These are phyloP conservation scores for Neofusicoccum parvum DNA, from an alignment of 2,329 filamentous ascomycete species.

Conservation along the genomic window DNA sequence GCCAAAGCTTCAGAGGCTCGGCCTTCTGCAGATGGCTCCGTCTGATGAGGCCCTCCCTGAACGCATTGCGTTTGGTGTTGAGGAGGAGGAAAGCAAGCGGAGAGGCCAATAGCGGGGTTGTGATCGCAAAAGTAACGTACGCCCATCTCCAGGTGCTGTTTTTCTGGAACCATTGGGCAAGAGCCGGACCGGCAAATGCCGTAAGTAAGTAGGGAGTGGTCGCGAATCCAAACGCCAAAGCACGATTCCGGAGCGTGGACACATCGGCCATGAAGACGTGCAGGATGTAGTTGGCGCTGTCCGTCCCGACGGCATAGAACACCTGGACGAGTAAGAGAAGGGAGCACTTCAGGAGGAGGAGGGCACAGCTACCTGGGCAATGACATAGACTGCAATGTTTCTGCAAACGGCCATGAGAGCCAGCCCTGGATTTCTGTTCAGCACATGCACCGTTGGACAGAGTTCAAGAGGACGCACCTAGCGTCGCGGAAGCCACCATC, in stretches of 20 bases:
- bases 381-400: slow-evolving; percentile 63
- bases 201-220: slow-evolving; percentile 68
- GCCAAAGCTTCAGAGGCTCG: no score
- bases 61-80: background rate
- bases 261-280: slow-evolving; percentile 70
- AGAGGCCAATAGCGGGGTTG: slow-evolving; percentile 61
- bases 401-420: slow-evolving; percentile 65
- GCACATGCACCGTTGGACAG: slow-evolving; percentile 23
- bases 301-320: slow-evolving; percentile 64
- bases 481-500: slow-evolving; percentile 32
- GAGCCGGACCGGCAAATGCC: slow-evolving; percentile 62
- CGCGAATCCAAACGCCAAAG: slow-evolving; percentile 64
- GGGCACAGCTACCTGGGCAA: slow-evolving; percentile 48
- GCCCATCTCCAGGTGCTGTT: slow-evolving; percentile 67
- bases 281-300: slow-evolving; percentile 62
- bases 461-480: background rate
- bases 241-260: slow-evolving; percentile 64
- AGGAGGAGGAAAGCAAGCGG: slow-evolving; percentile 43
- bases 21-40: slow-evolving; percentile 8
- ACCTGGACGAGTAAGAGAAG: slow-evolving; percentile 49
- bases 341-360: background rate
- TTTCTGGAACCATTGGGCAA: slow-evolving; percentile 57
- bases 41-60: background rate
- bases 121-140: slow-evolving; percentile 67
- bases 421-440: slow-evolving; percentile 49